Conservation (phyloP, 805 yeast genomes). For the Spathaspora hagerdaliae region DNA sequence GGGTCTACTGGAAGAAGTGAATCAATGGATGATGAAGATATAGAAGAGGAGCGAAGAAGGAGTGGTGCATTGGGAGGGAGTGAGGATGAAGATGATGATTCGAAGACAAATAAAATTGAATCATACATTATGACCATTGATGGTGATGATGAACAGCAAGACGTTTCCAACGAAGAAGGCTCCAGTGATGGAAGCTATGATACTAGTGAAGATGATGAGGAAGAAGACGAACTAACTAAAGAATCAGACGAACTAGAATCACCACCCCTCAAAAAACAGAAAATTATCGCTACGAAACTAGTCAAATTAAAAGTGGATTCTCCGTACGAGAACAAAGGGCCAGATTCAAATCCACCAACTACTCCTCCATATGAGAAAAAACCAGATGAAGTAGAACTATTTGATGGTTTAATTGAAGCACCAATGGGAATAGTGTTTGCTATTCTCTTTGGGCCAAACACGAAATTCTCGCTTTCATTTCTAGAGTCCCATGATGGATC, state of each 20-base stretch:
- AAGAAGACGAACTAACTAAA: conserved; percentile 13
- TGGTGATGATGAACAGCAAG: conserved; percentile 22
- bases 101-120: conserved; percentile 19
- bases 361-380: conserved; percentile 18
- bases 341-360: conserved; percentile 60
- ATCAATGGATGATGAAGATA: conserved; percentile 2
- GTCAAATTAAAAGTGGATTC: conserved; percentile 35
- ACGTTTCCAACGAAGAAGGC: conserved; percentile 10
- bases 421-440: conserved; percentile 77
- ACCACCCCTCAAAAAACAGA: neutral
- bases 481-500: conserved; percentile 45
- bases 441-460: conserved; percentile 63
- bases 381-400: conserved; percentile 42
- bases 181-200: neutral
- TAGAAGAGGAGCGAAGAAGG: conserved; percentile 22
- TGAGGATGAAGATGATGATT: conserved; percentile 14
- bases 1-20: conserved; percentile 27
- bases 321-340: conserved; percentile 55
- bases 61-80: conserved; percentile 50
- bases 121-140: conserved; percentile 42
- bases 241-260: conserved; percentile 26
- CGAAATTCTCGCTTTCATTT: conserved; percentile 31
- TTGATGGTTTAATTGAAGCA: conserved; percentile 51
- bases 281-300: conserved; percentile 14
- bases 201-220: conserved; percentile 17